These are phyloP conservation scores for Penicillium macrosclerotiorum DNA, from an alignment of 495 filamentous ascomycete species.

Conservation along the genomic window DNA sequence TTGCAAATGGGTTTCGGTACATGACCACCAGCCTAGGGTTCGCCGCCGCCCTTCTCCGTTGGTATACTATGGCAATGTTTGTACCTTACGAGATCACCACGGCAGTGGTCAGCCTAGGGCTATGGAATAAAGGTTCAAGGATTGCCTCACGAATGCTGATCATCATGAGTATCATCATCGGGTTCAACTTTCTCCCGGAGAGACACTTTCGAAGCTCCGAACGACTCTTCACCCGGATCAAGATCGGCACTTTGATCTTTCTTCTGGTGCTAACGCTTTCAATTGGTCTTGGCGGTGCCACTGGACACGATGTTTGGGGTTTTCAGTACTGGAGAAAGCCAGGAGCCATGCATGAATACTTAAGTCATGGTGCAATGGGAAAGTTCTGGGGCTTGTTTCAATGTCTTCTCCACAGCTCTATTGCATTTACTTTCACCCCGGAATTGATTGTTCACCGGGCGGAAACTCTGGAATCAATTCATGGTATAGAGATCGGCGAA, in stretches of 20 bases:
- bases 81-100: constrained; percentile 74
- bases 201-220: constrained; percentile 78
- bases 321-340: constrained; percentile 76
- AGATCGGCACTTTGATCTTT: constrained; percentile 72
- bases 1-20: constrained; percentile 54
- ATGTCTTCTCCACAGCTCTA: constrained; percentile 54
- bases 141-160: constrained; percentile 70
- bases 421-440: constrained; percentile 55
- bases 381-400: constrained; percentile 69
- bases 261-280: constrained; percentile 67
- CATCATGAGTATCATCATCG: constrained; percentile 65
- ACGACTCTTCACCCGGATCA: constrained; percentile 73
- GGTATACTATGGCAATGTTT: constrained; percentile 63
- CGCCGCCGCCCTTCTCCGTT: constrained; percentile 60
- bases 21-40: constrained; percentile 49
- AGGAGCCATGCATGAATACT: constrained; percentile 66
- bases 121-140: constrained; percentile 63
- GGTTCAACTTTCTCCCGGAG: constrained; percentile 77
- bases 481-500: constrained; percentile 26
- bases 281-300: constrained; percentile 67
- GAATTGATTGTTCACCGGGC: constrained; percentile 54
- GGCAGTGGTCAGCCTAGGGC: constrained; percentile 76
- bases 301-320: constrained; percentile 61
- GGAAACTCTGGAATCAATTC: constrained; percentile 41
- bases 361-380: constrained; percentile 58